Evolutionary conservation across 1,284 basidiomycete species (phyloP).

Genomic region (Ceratobasidium sp.): DNA sequence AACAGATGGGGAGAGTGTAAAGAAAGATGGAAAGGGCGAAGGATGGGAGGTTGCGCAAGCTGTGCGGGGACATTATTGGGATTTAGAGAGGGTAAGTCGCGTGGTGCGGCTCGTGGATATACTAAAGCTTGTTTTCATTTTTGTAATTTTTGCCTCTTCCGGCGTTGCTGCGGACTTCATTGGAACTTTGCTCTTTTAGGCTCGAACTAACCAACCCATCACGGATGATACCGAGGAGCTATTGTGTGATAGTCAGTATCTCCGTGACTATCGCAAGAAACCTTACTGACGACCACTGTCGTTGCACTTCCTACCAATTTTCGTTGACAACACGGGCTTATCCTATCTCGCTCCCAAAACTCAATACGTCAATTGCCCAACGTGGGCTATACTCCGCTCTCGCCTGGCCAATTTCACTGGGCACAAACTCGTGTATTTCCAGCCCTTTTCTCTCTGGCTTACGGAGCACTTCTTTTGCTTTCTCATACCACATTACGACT

Average conservation of each 20-base stretch:
- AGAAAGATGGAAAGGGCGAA: constrained; percentile 55
- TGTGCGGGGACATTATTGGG: constrained; percentile 80
- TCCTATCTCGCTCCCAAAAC: background rate
- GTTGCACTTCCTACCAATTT: background rate
- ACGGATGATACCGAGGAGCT: constrained; percentile 85
- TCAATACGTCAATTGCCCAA: background rate
- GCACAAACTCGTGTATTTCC: background rate
- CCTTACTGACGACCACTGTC: too few species aligned
- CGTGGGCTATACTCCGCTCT: background rate
- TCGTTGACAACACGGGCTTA: background rate
- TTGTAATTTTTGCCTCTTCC: background rate
- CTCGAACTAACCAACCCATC: constrained; percentile 60
- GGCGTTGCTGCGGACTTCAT: background rate
- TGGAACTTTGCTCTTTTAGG: constrained; percentile 25
- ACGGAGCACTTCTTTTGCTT: constrained; percentile 94
- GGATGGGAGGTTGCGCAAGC: constrained; percentile 70
- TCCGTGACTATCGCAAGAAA: constrained; percentile 48
- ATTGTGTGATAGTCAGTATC: constrained; percentile 77
- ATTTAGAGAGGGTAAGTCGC: constrained; percentile 75
- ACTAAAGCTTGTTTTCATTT: background rate
- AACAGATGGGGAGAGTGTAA: constrained; percentile 61
- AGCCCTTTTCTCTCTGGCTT: constrained; percentile 93
- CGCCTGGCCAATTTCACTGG: background rate
- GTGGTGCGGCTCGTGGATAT: background rate
- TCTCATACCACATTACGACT: constrained; percentile 96